Evolutionary conservation across 768 basidiomycete species (phyloP).

Genomic region (Daedaleopsis nitida): DNA sequence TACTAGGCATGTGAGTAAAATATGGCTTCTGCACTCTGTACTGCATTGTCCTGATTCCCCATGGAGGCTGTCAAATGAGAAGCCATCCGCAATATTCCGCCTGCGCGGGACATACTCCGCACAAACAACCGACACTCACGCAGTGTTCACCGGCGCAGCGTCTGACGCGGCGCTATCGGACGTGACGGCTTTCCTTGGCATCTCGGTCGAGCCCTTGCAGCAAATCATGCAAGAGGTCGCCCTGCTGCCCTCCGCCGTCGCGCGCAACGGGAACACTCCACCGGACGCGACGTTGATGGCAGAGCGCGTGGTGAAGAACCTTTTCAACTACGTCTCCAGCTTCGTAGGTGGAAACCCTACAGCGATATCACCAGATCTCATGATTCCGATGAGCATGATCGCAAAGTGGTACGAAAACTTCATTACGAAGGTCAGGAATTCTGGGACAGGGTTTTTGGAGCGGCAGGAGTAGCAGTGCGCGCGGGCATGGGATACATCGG

Average conservation of each 20-base stretch:
- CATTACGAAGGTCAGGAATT: slow-evolving; percentile 21
- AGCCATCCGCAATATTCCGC: slow-evolving; percentile 88
- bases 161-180: slow-evolving; percentile 33
- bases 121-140: slow-evolving; percentile 30
- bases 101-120: slow-evolving; percentile 65
- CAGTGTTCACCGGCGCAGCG: slow-evolving; percentile 31
- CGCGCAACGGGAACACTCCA: slow-evolving; percentile 18
- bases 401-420: slow-evolving; percentile 26
- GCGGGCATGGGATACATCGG: too few species aligned
- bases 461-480: slow-evolving; percentile 9
- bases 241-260: slow-evolving; percentile 39
- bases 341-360: slow-evolving; percentile 20
- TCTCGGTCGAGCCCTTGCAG: slow-evolving; percentile 76
- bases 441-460: slow-evolving; percentile 22
- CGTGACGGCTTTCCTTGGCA: slow-evolving; percentile 74
- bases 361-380: slow-evolving; percentile 13
- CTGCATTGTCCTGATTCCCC: not conserved
- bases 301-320: slow-evolving; percentile 60
- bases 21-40: not conserved
- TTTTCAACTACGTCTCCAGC: slow-evolving; percentile 27
- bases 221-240: slow-evolving; percentile 62
- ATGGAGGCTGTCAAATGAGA: slow-evolving; percentile 82
- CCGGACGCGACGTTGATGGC: slow-evolving; percentile 57
- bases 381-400: slow-evolving; percentile 23
- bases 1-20: slow-evolving; percentile 77